Evolutionary conservation across 225 moss, liverwort and hornwort genomes (phyloP).

Genomic region (Bryoerythrophyllum caledonicum): DNA sequence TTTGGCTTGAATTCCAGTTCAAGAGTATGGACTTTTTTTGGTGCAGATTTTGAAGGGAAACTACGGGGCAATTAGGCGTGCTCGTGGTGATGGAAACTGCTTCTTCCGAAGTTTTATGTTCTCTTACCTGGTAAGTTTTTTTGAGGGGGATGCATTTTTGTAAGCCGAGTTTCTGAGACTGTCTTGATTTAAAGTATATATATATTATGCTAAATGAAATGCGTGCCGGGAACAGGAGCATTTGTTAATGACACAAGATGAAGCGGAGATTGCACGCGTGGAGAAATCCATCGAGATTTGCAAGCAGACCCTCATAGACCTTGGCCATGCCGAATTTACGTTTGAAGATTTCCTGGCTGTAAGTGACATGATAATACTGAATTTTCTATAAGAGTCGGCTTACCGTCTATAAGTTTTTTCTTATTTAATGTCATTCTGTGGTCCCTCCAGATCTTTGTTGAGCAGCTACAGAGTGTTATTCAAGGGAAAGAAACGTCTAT

Average conservation of each 20-base stretch:
- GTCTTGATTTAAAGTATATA: too few species aligned
- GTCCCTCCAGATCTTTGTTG: constrained; percentile 86
- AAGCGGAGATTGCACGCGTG: constrained; percentile 75
- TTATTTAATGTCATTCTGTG: neutral
- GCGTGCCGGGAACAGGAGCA: constrained; percentile 72
- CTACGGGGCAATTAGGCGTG: constrained; percentile 90
- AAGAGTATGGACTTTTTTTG: neutral
- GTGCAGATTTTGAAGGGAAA: constrained; percentile 84
- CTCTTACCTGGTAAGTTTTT: constrained; percentile 82
- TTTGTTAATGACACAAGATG: constrained; percentile 78
- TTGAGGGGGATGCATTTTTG: neutral
- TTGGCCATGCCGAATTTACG: constrained; percentile 96
- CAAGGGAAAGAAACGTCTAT: constrained; percentile 88
- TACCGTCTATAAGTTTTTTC: neutral
- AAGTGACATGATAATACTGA: constrained; percentile 19
- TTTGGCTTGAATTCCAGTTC: neutral
- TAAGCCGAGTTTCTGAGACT: too few species aligned
- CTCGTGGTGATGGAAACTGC: constrained; percentile 98
- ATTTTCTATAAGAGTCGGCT: neutral
- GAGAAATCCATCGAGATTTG: constrained; percentile 73
- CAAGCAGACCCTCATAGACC: constrained; percentile 83
- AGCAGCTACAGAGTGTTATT: constrained; percentile 92
- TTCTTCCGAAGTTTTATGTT: constrained; percentile 99
- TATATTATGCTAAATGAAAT: neutral
- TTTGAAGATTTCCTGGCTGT: constrained; percentile 99